phyloP scores from a whole-genome alignment of 768 basidiomycete species.

The Tubosaeta sp. region DNA sequence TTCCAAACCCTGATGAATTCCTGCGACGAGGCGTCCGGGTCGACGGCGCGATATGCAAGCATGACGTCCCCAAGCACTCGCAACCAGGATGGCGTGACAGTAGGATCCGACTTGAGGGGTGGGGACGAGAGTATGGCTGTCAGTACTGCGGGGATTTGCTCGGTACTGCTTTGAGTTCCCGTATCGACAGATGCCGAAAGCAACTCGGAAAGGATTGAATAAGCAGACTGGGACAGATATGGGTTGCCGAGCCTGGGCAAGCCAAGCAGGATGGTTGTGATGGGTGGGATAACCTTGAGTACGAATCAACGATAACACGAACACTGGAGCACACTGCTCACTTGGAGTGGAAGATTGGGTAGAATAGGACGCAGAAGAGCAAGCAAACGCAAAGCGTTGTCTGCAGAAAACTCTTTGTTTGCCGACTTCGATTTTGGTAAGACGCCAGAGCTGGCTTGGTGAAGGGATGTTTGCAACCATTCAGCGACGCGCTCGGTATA shows the following conservation, averaged over 20 bases:
- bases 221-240: conserved; percentile 85
- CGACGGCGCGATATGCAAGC: conserved; percentile 53
- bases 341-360: conserved; percentile 58
- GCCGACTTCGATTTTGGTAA: conserved; percentile 55
- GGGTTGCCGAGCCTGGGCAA: conserved; percentile 86
- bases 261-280: conserved; percentile 68
- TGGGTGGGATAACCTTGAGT: conserved; percentile 62
- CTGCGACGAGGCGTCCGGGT: conserved; percentile 45
- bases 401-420: conserved; percentile 54
- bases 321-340: conserved; percentile 37
- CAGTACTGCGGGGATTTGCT: conserved; percentile 59
- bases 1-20: conserved; percentile 71
- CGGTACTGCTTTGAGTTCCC: conserved; percentile 43
- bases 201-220: conserved; percentile 80
- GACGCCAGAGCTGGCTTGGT: conserved; percentile 60
- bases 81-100: conserved; percentile 75
- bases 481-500: conserved; percentile 79
- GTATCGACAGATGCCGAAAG: conserved; percentile 54
- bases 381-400: conserved; percentile 75
- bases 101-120: conserved; percentile 64
- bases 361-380: conserved; percentile 66
- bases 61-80: conserved; percentile 70
- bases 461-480: conserved; percentile 67
- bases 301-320: conserved; percentile 11
- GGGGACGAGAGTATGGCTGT: conserved; percentile 63